phyloP scores from a whole-genome alignment of 352 stramenopile genomes.

The Globisporangium solare region DNA sequence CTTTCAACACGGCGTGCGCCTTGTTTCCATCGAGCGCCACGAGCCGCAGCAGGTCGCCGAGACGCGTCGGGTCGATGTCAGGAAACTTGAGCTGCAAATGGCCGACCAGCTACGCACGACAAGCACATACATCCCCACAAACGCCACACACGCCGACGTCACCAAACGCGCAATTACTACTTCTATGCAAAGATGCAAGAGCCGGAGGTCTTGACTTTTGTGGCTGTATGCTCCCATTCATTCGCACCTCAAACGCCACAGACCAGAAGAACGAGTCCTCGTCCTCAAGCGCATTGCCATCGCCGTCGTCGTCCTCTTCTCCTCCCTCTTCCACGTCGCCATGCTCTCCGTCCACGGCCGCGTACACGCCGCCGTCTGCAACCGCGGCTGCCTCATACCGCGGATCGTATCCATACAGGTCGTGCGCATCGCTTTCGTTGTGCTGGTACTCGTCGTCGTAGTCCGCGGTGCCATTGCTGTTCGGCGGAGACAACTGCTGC shows the following conservation, averaged over 20 bases:
- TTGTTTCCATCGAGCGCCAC: slow-evolving; percentile 72
- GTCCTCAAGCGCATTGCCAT: slow-evolving; percentile 38
- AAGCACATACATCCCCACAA: background rate
- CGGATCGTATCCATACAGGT: no score
- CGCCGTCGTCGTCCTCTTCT: slow-evolving; percentile 13
- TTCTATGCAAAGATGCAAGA: background rate
- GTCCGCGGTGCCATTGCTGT: slow-evolving; percentile 7
- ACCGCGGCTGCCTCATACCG: no score
- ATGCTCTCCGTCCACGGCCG: slow-evolving; percentile 1
- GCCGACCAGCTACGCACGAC: slow-evolving; percentile 49
- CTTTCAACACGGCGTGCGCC: slow-evolving; percentile 71
- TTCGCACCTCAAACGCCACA: slow-evolving; percentile 68
- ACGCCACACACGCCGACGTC: background rate
- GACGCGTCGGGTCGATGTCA: slow-evolving; percentile 59
- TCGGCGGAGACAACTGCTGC: slow-evolving; percentile 14
- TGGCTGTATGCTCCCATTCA: background rate
- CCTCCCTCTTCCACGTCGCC: slow-evolving; percentile 2
- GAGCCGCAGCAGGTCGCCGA: slow-evolving; percentile 72
- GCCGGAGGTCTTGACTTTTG: no score
- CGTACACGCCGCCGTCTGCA: background rate
- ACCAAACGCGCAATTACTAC: slow-evolving; percentile 5
- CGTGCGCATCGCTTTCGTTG: background rate
- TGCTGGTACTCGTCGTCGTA: slow-evolving; percentile 9
- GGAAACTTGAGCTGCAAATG: slow-evolving; percentile 85
- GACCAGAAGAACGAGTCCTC: slow-evolving; percentile 87